Evolutionary conservation across 306 rosid species (phyloP).

Genomic region (Acacia melanoxylon): DNA sequence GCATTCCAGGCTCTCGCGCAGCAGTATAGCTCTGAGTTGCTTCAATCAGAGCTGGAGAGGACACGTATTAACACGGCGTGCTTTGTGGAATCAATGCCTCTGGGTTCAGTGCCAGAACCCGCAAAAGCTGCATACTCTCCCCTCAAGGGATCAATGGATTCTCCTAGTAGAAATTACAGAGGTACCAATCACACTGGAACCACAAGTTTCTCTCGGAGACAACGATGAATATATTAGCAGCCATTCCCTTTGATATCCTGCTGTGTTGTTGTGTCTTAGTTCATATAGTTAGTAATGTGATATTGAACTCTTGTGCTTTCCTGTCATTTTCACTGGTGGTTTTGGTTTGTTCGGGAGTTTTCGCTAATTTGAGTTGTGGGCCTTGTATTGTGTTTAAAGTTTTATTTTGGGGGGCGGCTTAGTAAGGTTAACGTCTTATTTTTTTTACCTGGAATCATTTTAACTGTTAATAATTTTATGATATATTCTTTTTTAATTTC

Average conservation of each 20-base stretch:
- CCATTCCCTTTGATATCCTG: constrained; percentile 37
- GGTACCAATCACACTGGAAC: constrained; percentile 60
- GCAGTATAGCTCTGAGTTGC: constrained; percentile 86
- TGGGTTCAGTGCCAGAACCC: constrained; percentile 73
- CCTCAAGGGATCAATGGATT: constrained; percentile 60
- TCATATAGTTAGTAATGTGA: constrained; percentile 31
- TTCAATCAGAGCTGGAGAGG: constrained; percentile 87
- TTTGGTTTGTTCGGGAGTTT: constrained; percentile 27
- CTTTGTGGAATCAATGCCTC: constrained; percentile 75
- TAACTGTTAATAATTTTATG: neutral
- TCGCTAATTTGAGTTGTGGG: constrained; percentile 33
- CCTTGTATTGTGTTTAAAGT: constrained; percentile 10
- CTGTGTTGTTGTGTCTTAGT: constrained; percentile 45
- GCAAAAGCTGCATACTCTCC: constrained; percentile 75
- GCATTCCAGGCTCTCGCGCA: constrained; percentile 81
- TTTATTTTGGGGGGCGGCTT: neutral
- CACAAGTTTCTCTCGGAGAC: constrained; percentile 70
- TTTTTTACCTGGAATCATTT: neutral
- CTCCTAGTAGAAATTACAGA: constrained; percentile 60
- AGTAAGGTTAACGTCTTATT: neutral
- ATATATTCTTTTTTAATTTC: neutral
- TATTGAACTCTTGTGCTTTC: constrained; percentile 30
- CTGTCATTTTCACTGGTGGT: constrained; percentile 22
- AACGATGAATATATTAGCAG: constrained; percentile 44
- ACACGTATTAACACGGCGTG: constrained; percentile 97